Evolutionary conservation across 2,329 filamentous ascomycete genomes (phyloP), one percentile per base, ranked within the genome.

Genomic region (Penicillium sp.): DNA sequence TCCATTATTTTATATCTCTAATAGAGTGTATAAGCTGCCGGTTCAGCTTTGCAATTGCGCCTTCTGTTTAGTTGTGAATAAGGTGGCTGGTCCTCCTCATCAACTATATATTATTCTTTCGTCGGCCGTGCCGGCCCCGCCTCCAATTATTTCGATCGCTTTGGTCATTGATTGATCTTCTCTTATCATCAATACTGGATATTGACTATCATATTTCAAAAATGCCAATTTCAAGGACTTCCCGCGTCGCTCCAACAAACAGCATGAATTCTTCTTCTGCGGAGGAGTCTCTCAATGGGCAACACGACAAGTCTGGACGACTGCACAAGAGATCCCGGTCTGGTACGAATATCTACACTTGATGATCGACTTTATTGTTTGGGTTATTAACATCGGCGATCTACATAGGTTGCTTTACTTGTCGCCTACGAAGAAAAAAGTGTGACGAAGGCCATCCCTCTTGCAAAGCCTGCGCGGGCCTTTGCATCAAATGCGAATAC

Each of bases 291-390:
- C 14, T 11, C 18, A 29, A 22, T 14, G 20, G 10, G 46, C 37
- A 54, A n/a, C 2, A 35, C 29, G 20, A 50, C 45, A 34, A 58
- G 20, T 47, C 32, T 24, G 49, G 40, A 14, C 56, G 96, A 81
- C 92, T 94, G 87, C 93, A 97, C 77, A 87, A 92, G 74, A 86
- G 93, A 71, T 97, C 93, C 76, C 87, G 93, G 78, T 95, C 92
- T 85, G 92, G 92, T 96, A 83, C 71, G 88, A 29, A 31, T 4
- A 22, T 32, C 2, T 14, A 7, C 35, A 5, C 24, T 38, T 38
- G 1, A 11, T 40, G 20, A 3, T 40, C 20, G 20, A 6, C 4
- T 39, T 2, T n/a, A 5, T 26, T 14, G 10, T 31, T 22, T 31
- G 4, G 26, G 2, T 42, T 24, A 26, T 29, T 32, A 16, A 32